These are phyloP conservation scores for Collybia sp. DNA, from an alignment of 768 basidiomycete species.

Conservation along the genomic window DNA sequence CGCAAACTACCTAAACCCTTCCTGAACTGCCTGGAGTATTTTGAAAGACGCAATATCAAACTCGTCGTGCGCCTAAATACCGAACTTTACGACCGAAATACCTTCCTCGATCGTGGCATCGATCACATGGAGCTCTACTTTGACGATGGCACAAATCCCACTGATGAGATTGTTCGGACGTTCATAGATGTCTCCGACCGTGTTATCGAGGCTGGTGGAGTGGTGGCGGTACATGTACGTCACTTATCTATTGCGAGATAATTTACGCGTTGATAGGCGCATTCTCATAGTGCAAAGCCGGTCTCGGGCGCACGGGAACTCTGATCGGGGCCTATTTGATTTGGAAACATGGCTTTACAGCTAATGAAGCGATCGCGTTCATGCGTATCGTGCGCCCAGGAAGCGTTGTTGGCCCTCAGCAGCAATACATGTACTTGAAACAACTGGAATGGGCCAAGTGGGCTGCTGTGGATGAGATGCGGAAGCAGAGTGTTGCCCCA, in stretches of 20 bases:
- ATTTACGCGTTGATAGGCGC: constrained; percentile 14
- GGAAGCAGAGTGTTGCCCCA: constrained; percentile 39
- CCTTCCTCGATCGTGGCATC: constrained; percentile 82
- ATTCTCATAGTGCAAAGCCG: constrained; percentile 80
- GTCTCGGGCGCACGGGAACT: constrained; percentile 93
- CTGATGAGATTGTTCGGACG: constrained; percentile 88
- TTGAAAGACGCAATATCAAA: constrained; percentile 81
- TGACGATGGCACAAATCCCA: constrained; percentile 97
- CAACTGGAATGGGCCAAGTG: constrained; percentile 93
- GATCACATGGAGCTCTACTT: constrained; percentile 93
- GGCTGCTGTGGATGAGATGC: constrained; percentile 82
- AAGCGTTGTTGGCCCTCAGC: constrained; percentile 87
- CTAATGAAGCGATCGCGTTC: constrained; percentile 92
- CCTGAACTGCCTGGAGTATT: constrained; percentile 90
- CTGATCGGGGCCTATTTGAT: constrained; percentile 97
- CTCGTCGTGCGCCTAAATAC: constrained; percentile 94
- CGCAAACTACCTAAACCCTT: constrained; percentile 78
- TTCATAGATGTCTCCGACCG: constrained; percentile 87
- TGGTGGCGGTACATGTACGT: constrained; percentile 85
- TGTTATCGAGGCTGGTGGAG: constrained; percentile 72
- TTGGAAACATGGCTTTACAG: constrained; percentile 98
- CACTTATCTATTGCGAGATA: constrained; percentile 2
- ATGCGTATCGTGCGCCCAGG: constrained; percentile 98
- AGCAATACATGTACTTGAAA: constrained; percentile 94
- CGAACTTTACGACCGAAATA: constrained; percentile 77